Conservation (phyloP, 768 basidiomycete genomes). For the Boletus subcaerulescens region DNA sequence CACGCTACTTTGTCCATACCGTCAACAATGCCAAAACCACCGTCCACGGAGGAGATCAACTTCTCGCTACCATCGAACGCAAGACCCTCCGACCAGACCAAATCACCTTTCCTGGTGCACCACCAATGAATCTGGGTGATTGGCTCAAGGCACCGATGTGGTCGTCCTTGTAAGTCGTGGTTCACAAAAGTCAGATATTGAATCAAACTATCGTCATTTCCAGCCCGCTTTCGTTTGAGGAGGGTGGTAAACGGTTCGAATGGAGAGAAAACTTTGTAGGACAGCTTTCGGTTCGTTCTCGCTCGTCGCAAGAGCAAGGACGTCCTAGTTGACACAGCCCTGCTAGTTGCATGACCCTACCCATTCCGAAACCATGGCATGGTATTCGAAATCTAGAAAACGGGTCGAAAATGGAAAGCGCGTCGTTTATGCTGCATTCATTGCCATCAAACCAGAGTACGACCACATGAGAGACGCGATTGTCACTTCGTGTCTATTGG, state of each 20-base stretch:
- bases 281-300: conserved; percentile 1
- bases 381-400: not conserved
- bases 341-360: not conserved
- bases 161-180: not conserved
- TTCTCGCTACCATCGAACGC: not conserved
- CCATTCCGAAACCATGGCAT: not conserved
- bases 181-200: not conserved
- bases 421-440: too few species aligned
- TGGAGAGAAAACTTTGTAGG: conserved; percentile 1
- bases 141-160: not conserved
- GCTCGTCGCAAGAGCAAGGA: not conserved
- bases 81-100: not conserved
- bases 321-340: too few species aligned
- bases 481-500: conserved; percentile 5
- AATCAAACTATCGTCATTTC: not conserved
- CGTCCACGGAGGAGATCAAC: not conserved
- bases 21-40: not conserved
- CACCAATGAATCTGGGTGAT: not conserved
- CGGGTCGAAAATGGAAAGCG: not conserved
- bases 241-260: not conserved
- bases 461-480: not conserved
- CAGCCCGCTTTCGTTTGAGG: not conserved
- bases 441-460: not conserved
- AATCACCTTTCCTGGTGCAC: not conserved
- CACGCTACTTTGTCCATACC: conserved; percentile 1